A percentile compares a stretch with the other conserved stretches of the same genome.
These are phyloP conservation scores for Penicillium canariense DNA, from an alignment of 495 filamentous ascomycete genomes.

Conservation along the genomic window DNA sequence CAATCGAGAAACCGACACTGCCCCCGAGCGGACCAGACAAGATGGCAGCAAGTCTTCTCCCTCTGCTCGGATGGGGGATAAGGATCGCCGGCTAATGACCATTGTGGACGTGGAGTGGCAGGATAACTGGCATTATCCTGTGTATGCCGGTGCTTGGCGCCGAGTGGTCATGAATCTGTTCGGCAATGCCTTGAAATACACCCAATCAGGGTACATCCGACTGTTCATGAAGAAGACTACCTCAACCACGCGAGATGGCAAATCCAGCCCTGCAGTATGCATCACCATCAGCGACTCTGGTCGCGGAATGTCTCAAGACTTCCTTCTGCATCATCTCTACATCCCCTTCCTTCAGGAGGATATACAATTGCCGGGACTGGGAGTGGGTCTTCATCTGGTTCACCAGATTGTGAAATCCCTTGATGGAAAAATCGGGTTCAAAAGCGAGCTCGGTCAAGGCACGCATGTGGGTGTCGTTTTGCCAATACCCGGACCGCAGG, in stretches of 20 bases:
- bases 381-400: conserved; percentile 68
- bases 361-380: conserved; percentile 60
- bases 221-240: conserved; percentile 15
- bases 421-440: conserved; percentile 57
- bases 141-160: conserved; percentile 61
- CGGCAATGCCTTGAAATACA: conserved; percentile 74
- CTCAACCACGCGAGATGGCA: conserved; percentile 14
- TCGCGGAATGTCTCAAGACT: conserved; percentile 66
- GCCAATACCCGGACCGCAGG: conserved; percentile 10
- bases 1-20: conserved; percentile 4
- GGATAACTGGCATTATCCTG: conserved; percentile 51
- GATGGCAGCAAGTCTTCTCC: neutral
- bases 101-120: conserved; percentile 53
- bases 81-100: conserved; percentile 33
- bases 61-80: neutral
- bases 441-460: conserved; percentile 54
- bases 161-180: conserved; percentile 71
- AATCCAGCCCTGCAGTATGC: conserved; percentile 26
- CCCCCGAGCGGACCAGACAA: neutral
- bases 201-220: conserved; percentile 41
- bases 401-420: conserved; percentile 62
- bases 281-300: conserved; percentile 64
- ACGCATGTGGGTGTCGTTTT: conserved; percentile 55
- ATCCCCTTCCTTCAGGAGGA: conserved; percentile 73
- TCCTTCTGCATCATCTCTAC: conserved; percentile 63